Evolutionary conservation across 176 grass and related monocot genomes (phyloP), one percentile per base, ranked within the genome.

Genomic region (Miscanthus lutarioriparius): DNA sequence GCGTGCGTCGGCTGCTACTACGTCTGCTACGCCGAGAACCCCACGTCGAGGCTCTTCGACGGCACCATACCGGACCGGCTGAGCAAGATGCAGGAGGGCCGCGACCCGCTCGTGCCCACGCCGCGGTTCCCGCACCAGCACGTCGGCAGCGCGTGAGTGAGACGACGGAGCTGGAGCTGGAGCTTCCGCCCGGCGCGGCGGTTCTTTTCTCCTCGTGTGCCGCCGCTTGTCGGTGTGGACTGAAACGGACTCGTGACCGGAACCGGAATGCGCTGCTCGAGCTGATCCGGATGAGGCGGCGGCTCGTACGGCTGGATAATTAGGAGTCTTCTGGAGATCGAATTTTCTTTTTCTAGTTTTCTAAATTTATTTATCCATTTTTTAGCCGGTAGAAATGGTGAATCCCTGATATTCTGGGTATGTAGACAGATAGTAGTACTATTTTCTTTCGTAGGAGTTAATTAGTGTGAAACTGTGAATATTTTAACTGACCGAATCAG

Each of bases 1-100:
- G 96, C 96, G 3, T 99, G 96, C 88, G 91, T 99, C 4, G 93
- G 87, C 2, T 99, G 96, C 89, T 99, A 96, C 90, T 99, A 86
- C 79, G 91, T 99, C 16, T 99, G 91, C 93, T 96, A 80, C 88
- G 96, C 96, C 49, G 96, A 99, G 87, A 96, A 94, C 84, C 93
- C 96, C 0, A 7, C 1, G 1, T 79, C 90, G 14, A 81, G 90
- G 71, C 78, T 92, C 70, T 99, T 99, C 81, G 90, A 96, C 86
- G 7, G 2, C 12, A 92, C 88, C 84, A 94, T 99, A 20, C 78
- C 51, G 4, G 67, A 91, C 0, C 91, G 84, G 62, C 86, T 99
- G 20, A 0, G 4, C 0, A 65, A 74, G 74, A 94, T 96, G 70
- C 13, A 17, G 62, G 70, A 87, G 6, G 66, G 13, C 28, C 75